Percentiles rank a stretch among this genome's conserved stretches.
These are phyloP conservation scores for Fusarium guadeloupense DNA, from an alignment of 2,329 filamentous ascomycete species.

Conservation along the genomic window DNA sequence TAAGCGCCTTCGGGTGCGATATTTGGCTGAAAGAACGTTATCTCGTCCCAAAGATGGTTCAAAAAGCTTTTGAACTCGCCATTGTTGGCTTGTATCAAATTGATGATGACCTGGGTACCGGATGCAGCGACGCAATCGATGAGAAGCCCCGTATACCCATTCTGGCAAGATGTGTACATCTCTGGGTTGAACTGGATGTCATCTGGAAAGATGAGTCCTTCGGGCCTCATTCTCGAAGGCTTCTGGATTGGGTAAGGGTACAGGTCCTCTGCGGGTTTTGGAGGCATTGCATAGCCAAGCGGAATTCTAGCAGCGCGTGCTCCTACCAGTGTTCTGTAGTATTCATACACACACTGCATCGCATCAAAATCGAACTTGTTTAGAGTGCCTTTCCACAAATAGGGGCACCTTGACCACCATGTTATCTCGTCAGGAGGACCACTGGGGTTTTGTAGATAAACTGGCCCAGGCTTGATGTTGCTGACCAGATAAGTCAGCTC, in stretches of 20 bases:
- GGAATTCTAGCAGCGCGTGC: background rate
- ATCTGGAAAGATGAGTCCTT: constrained; percentile 7
- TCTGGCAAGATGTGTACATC: background rate
- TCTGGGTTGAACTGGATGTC: constrained; percentile 10
- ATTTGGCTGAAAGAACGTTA: background rate
- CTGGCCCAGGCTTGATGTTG: background rate
- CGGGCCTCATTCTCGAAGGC: background rate
- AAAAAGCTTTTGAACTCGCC: background rate
- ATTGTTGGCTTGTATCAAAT: background rate
- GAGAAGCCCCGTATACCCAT: background rate
- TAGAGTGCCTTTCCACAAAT: too few species aligned
- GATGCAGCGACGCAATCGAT: constrained; percentile 9
- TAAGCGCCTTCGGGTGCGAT: background rate
- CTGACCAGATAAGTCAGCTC: constrained; percentile 4
- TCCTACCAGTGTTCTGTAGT: constrained; percentile 9
- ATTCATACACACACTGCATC: constrained; percentile 18
- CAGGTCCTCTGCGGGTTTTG: background rate
- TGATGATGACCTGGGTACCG: background rate
- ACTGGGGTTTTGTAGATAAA: background rate
- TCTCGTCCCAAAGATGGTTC: background rate
- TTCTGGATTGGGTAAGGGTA: background rate
- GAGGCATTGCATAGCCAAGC: background rate
- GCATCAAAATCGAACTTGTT: background rate
- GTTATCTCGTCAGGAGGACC: background rate
- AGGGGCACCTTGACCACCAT: too few species aligned